Percentiles rank a stretch among this genome's conserved stretches.
Evolutionary conservation across 371 early-diverging fungal species (phyloP).

Genomic region (Mucor circinelloides): DNA sequence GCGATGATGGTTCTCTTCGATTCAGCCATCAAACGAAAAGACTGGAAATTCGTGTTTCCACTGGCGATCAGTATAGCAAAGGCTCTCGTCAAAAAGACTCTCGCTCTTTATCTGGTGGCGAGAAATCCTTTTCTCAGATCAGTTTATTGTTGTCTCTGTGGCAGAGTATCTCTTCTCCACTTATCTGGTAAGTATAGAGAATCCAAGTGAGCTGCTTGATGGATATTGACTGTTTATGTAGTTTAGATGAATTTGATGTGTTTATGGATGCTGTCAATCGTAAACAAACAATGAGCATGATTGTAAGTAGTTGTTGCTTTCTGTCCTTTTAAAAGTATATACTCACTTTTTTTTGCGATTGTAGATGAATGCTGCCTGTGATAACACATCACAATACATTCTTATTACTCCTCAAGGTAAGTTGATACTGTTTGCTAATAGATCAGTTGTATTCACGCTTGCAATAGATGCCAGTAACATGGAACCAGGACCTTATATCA

Average conservation of each 20-base stretch:
- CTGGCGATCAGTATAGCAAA: slow-evolving; percentile 47
- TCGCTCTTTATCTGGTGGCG: slow-evolving; percentile 96
- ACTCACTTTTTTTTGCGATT: neutral
- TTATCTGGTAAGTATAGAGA: slow-evolving; percentile 71
- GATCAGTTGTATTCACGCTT: slow-evolving; percentile 33
- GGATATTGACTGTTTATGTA: slow-evolving; percentile 17
- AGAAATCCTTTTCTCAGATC: slow-evolving; percentile 98
- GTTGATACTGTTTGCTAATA: slow-evolving; percentile 5
- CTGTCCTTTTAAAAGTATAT: neutral
- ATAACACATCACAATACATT: slow-evolving; percentile 84
- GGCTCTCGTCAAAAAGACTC: slow-evolving; percentile 78
- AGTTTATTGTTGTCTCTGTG: slow-evolving; percentile 96
- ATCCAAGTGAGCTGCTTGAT: neutral
- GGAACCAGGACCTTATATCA: slow-evolving; percentile 68
- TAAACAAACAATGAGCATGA: slow-evolving; percentile 82
- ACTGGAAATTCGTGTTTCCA: slow-evolving; percentile 63
- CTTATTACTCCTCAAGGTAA: slow-evolving; percentile 92
- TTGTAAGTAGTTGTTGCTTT: slow-evolving; percentile 57
- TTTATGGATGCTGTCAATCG: slow-evolving; percentile 99
- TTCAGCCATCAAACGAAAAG: slow-evolving; percentile 79
- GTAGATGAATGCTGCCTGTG: slow-evolving; percentile 78
- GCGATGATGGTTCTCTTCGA: slow-evolving; percentile 84
- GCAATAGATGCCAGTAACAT: slow-evolving; percentile 56
- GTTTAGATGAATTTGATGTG: slow-evolving; percentile 99
- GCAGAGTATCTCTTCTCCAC: slow-evolving; percentile 94